Base-by-base conservation (phyloP, 805 yeast genomes). In the Yamadazyma sp. region DNA sequence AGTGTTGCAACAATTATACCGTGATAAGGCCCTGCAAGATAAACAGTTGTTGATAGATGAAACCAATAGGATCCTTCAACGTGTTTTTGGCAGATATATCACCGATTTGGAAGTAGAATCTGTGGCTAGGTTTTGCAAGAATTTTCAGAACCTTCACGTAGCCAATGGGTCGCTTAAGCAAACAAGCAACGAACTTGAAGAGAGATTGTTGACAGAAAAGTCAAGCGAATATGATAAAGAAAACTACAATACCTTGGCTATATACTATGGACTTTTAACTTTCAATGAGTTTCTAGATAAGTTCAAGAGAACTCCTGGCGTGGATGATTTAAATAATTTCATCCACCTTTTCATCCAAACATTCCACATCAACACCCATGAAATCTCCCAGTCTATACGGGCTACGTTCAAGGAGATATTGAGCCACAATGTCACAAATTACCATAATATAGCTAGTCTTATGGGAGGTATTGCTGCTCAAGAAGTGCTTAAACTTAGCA, bases 391-490 rank as follows among this genome's bases (percentile, higher is more conserved):
- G 4, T 44, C 50, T 1, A 42, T 53, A 11, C 35, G 32, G 1
- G 36, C 44, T 23, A 52, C 52, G 4, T 57, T 57, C 35, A 42
- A 52, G 26, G 73, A 71, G 28, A 54, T 64, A 0, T 56, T 70
- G 24, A 51, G 57, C 10, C 70, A 69, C 29, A 52, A 64, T 7
- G 48, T 76, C 10, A 57, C 60, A 26, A 75, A 71, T 41, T 55
- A 80, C 34, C 81, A 78, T 44, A 82, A 83, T 48, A 70, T 78
- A 11, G 63, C 82, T 14, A 71, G 95, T 4, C 59, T 87, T 3
- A 64, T 86, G 47, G 98, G 96, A 2, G 98, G 96, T 0, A 65
- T 90, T 9, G 89, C 78, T 0, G 82, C 88, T 3, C 96, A 91
- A 54, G 99, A 91, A 55, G 79, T 77, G 4, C 67, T 87, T 35